Conservation (phyloP, 2,329 filamentous ascomycete genomes). For the Talaromyces islandicus region DNA sequence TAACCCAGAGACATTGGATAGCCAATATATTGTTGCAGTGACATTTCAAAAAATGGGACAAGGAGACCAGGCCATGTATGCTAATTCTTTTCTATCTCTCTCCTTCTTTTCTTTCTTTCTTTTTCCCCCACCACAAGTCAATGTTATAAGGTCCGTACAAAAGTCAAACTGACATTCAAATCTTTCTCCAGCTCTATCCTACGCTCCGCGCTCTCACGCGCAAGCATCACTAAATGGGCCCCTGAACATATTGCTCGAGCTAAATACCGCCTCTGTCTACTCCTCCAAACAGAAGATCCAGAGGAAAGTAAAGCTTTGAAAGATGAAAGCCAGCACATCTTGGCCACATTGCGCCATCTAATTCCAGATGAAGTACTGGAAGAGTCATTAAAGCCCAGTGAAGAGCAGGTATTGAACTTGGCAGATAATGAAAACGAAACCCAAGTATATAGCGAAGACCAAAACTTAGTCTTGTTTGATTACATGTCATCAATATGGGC, state of each 20-base stretch:
- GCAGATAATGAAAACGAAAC: not conserved
- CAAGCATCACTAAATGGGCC: not conserved
- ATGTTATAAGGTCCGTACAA: not conserved
- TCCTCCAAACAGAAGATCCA: not conserved
- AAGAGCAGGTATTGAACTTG: not conserved
- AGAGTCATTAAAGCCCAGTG: not conserved
- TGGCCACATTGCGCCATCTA: not conserved
- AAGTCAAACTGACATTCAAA: not conserved
- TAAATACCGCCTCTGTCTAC: not conserved
- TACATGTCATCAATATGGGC: not conserved
- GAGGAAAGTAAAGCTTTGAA: not conserved
- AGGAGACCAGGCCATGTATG: not conserved
- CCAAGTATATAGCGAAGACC: not conserved
- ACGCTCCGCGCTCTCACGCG: not conserved
- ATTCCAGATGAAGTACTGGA: not conserved
- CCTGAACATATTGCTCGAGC: not conserved
- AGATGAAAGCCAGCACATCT: not conserved
- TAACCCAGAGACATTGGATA: not conserved
- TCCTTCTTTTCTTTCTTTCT: too few relatives aligned
- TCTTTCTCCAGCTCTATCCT: not conserved
- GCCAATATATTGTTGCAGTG: not conserved
- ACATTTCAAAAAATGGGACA: not conserved
- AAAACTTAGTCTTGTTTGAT: not conserved
- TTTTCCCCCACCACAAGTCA: not conserved
- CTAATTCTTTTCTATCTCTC: too few relatives aligned